phyloP scores from a whole-genome alignment of 345 rosid genomes.

The Kandelia obovata region DNA sequence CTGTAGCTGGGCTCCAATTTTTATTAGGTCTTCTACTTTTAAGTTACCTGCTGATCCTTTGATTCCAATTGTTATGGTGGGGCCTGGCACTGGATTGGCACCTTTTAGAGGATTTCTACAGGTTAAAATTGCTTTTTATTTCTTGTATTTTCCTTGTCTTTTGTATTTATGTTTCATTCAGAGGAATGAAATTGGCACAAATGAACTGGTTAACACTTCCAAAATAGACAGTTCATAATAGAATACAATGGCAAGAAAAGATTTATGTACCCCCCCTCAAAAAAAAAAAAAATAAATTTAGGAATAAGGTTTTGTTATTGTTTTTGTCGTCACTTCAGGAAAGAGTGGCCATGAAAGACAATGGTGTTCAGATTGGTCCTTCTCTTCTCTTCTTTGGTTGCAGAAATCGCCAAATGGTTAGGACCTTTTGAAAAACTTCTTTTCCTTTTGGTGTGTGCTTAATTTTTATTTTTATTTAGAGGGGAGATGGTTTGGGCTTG shows the following conservation, averaged over 20 bases:
- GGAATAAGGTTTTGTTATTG: too few relatives aligned
- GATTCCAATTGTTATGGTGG: slow-evolving; percentile 32
- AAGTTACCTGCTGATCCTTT: slow-evolving; percentile 30
- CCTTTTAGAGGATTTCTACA: slow-evolving; percentile 33
- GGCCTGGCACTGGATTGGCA: slow-evolving; percentile 36
- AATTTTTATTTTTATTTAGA: background rate
- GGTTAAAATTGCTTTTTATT: slow-evolving; percentile 12
- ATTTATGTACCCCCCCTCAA: too few relatives aligned
- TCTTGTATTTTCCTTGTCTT: background rate
- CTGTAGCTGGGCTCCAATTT: slow-evolving; percentile 33
- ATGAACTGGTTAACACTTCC: too few relatives aligned
- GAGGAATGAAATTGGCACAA: too few relatives aligned
- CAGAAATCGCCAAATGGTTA: slow-evolving; percentile 30
- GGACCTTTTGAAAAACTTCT: background rate
- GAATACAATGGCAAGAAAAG: too few relatives aligned
- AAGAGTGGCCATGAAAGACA: slow-evolving; percentile 27
- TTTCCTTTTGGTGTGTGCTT: background rate
- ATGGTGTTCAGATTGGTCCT: slow-evolving; percentile 25
- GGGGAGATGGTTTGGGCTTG: background rate
- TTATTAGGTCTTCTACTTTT: slow-evolving; percentile 30
- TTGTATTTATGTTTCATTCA: background rate
- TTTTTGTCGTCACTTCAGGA: slow-evolving; percentile 15
- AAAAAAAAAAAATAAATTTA: too few relatives aligned
- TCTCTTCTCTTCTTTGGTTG: slow-evolving; percentile 32
- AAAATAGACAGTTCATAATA: too few relatives aligned